Base-by-base conservation (phyloP, 1,284 basidiomycete genomes). In the Pseudozyma pruni region DNA sequence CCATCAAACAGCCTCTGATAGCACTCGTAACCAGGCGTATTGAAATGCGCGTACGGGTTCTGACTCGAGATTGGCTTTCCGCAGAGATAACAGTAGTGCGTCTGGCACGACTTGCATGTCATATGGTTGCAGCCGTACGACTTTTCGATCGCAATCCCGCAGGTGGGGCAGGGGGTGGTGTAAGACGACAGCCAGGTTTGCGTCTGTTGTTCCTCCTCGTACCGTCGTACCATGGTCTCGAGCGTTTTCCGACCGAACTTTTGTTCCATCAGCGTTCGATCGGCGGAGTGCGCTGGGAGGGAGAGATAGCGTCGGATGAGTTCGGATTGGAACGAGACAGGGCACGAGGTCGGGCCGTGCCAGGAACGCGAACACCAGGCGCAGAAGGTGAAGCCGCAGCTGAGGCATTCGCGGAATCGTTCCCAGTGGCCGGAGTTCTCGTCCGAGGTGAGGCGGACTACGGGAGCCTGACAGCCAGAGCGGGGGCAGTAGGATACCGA, bases 51-150 rank as follows among this genome's bases (percentile, higher is more conserved):
- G 25, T 74, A 74, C n/a, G 72, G 72, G 22, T 68, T 67, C 29
- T 56, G 56, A 10, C 50, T 43, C 22, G 50, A 55, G 19, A 74
- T 62, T 0, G 55, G 27, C 46, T 71, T 61, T n/a, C 68, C 68
- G 51, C 72, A 74, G 17, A 74, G 47, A 19, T 71, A 71, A 45
- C 72, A 74, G 42, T 69, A 74, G 38, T 74, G 72, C 40, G 68
- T 66, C 40, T 51, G 40, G 32, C 72, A 74, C 31, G 51, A 44
- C n/a, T 56, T 66, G 51, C 72, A 74, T 2, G 68, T 74, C 63
- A 74, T 71, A 40, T 74, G 72, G 41, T 74, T 74, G 43, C 72
- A 74, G 3, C 72, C 72, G 27, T 61, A 63, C n/a, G 52, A 54
- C 45, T 71, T 74, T 41, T 71, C 72, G 17, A 71, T 67, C 6